These are phyloP conservation scores for Thelonectria discophora DNA, from an alignment of 2,329 filamentous ascomycete species.

Conservation along the genomic window DNA sequence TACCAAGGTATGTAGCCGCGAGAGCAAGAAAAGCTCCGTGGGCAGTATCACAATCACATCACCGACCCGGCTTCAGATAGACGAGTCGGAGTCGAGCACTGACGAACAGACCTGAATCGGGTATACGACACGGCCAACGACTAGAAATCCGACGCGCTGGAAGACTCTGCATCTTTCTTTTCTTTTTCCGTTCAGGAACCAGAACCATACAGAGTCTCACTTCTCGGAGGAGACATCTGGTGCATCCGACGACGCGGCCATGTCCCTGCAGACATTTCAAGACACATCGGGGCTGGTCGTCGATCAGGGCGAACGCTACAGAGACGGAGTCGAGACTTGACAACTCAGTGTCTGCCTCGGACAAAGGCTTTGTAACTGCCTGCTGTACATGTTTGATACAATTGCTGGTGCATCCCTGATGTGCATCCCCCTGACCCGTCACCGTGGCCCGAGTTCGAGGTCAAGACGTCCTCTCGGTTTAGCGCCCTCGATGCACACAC, in stretches of 20 bases:
- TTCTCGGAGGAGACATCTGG: slow-evolving; percentile 16
- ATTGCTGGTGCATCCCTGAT: slow-evolving; percentile 29
- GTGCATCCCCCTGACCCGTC: slow-evolving; percentile 39
- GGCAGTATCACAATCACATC: slow-evolving; percentile 38
- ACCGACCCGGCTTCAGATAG: slow-evolving; percentile 25
- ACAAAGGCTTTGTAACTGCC: background rate
- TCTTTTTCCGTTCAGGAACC: slow-evolving; percentile 5
- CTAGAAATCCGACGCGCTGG: background rate
- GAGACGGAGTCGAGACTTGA: slow-evolving; percentile 1
- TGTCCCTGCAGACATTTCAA: slow-evolving; percentile 23
- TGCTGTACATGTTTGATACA: background rate
- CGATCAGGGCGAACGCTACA: slow-evolving; percentile 24
- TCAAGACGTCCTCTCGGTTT: slow-evolving; percentile 9
- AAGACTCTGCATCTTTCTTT: slow-evolving; percentile 9
- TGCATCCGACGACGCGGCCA: slow-evolving; percentile 16
- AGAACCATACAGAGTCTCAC: no score
- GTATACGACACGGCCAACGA: background rate
- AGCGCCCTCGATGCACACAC: slow-evolving; percentile 11
- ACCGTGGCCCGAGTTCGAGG: slow-evolving; percentile 22
- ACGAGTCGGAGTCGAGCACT: slow-evolving; percentile 5
- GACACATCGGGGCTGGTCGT: slow-evolving; percentile 19
- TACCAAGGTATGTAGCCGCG: slow-evolving; percentile 15
- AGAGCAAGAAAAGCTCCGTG: slow-evolving; percentile 2
- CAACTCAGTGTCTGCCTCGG: background rate
- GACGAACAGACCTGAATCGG: background rate